Evolutionary conservation across 2,329 filamentous ascomycete genomes (phyloP).

Genomic region (Fusarium continuum): DNA sequence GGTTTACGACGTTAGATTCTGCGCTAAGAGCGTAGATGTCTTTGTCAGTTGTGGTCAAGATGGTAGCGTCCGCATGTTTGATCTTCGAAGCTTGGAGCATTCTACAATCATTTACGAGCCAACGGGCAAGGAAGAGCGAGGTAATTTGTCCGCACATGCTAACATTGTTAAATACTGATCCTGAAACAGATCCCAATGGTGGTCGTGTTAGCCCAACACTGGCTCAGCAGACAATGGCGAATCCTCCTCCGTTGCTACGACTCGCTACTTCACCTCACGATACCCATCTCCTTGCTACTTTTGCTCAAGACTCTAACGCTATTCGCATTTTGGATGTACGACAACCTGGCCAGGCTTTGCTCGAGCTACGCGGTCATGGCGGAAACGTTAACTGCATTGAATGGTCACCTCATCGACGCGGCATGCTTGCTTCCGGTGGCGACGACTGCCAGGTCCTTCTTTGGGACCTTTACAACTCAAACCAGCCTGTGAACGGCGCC

Average conservation of each 20-base stretch:
- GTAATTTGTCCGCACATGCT: slow-evolving; percentile 55
- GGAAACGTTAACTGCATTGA: slow-evolving; percentile 91
- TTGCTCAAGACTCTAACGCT: slow-evolving; percentile 89
- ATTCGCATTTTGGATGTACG: slow-evolving; percentile 96
- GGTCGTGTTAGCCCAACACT: slow-evolving; percentile 77
- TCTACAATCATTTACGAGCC: slow-evolving; percentile 99
- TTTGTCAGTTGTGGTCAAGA: slow-evolving; percentile 98
- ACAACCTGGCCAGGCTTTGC: slow-evolving; percentile 91
- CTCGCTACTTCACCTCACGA: slow-evolving; percentile 94
- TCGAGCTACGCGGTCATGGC: slow-evolving; percentile 90
- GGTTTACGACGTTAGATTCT: slow-evolving; percentile 98
- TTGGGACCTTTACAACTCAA: slow-evolving; percentile 85
- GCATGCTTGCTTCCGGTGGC: slow-evolving; percentile 87
- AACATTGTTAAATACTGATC: not conserved
- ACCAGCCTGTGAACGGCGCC: slow-evolving; percentile 60
- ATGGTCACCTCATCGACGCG: slow-evolving; percentile 89
- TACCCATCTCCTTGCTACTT: slow-evolving; percentile 94
- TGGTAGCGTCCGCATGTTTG: slow-evolving; percentile 98
- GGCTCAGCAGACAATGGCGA: slow-evolving; percentile 79
- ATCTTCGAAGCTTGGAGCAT: slow-evolving; percentile 93
- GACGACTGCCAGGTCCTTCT: slow-evolving; percentile 92
- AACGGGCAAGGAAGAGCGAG: slow-evolving; percentile 81
- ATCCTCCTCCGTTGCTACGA: slow-evolving; percentile 79
- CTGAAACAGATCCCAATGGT: slow-evolving; percentile 59
- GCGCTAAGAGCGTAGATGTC: slow-evolving; percentile 96